Evolutionary conservation across 75 land plant genomes (phyloP).

Genomic region (Selaginella moellendorffii): DNA sequence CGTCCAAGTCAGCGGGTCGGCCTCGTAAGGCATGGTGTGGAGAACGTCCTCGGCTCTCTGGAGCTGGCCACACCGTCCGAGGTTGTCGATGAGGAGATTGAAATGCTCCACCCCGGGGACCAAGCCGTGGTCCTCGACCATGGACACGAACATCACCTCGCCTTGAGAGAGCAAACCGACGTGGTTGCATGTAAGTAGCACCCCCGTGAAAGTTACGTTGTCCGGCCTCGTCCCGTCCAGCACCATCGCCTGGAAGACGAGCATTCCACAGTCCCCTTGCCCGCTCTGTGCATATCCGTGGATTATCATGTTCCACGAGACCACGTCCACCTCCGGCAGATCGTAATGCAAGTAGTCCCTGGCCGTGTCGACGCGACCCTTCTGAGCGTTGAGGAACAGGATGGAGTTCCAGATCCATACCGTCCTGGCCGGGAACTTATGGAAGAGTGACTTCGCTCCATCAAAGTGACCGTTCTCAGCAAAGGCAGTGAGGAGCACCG

Average conservation of each 20-base stretch:
- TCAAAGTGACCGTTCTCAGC: background rate
- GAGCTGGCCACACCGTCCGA: background rate
- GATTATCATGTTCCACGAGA: background rate
- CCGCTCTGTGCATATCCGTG: background rate
- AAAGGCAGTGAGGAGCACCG: background rate
- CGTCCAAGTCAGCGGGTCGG: background rate
- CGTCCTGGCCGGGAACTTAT: background rate
- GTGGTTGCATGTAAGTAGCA: constrained; percentile 21
- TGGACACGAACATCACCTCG: background rate
- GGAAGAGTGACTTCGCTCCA: background rate
- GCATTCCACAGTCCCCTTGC: background rate
- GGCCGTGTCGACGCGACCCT: background rate
- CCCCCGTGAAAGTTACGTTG: background rate
- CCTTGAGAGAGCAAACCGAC: background rate
- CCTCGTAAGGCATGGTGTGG: background rate
- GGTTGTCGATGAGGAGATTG: background rate
- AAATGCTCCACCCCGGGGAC: background rate
- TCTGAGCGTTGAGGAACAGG: background rate
- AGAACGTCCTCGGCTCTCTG: background rate
- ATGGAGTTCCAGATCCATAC: background rate
- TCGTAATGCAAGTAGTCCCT: background rate
- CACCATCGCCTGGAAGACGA: background rate
- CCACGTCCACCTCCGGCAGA: background rate
- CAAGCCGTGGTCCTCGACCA: background rate
- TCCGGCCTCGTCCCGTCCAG: background rate